Evolutionary conservation across 108 stramenopile genomes (phyloP).

Genomic region (Pseudonitzschia delicatissima): DNA sequence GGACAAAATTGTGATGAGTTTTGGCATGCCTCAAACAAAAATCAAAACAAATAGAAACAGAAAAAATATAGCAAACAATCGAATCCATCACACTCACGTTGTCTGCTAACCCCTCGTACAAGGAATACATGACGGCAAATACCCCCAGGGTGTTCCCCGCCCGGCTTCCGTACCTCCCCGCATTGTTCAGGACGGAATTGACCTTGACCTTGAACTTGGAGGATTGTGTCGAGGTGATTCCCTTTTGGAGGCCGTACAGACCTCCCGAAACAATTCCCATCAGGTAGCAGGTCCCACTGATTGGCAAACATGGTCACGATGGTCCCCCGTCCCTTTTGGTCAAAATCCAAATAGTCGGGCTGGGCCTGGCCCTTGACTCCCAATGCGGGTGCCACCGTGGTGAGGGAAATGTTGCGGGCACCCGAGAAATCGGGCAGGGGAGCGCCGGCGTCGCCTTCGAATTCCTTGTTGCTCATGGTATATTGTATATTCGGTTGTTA

Average conservation of each 20-base stretch:
- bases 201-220: constrained; percentile 77
- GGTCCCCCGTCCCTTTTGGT: constrained; percentile 76
- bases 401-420: constrained; percentile 51
- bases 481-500: neutral
- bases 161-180: constrained; percentile 70
- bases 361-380: constrained; percentile 39
- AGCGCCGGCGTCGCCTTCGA: constrained; percentile 47
- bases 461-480: constrained; percentile 15
- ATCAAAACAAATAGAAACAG: neutral
- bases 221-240: constrained; percentile 64
- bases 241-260: constrained; percentile 72
- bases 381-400: constrained; percentile 77
- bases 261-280: constrained; percentile 76
- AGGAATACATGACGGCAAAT: constrained; percentile 74
- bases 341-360: constrained; percentile 86
- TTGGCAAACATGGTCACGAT: constrained; percentile 86
- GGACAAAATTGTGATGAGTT: neutral
- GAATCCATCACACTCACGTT: constrained; percentile 44
- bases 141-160: constrained; percentile 78
- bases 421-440: constrained; percentile 51
- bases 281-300: constrained; percentile 70
- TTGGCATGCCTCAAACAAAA: neutral
- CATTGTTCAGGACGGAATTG: constrained; percentile 84
- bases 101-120: constrained; percentile 78
- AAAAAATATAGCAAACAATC: neutral